phyloP scores from a whole-genome alignment of 805 yeast species.

The Dipodascus albidus region DNA sequence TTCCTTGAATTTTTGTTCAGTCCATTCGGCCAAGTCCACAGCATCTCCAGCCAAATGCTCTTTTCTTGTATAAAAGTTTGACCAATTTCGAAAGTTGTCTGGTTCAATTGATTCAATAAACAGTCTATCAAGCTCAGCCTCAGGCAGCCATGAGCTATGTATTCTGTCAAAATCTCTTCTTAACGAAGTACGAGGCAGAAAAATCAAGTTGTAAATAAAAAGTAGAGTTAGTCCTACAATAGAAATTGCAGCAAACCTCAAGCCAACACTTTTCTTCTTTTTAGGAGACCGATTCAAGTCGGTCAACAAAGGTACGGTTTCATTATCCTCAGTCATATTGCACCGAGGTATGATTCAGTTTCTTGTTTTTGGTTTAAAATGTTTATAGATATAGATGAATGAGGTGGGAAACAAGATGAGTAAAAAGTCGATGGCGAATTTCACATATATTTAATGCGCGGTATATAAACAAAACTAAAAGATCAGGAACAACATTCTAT shows the following conservation, averaged over 20 bases:
- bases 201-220: slow-evolving; percentile 50
- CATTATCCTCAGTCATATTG: background rate
- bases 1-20: slow-evolving; percentile 43
- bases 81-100: slow-evolving; percentile 38
- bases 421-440: background rate
- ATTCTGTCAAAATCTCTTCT: slow-evolving; percentile 70
- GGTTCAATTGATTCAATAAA: slow-evolving; percentile 34
- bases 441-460: background rate
- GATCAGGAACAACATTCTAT: too few relatives aligned
- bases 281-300: background rate
- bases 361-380: too few relatives aligned
- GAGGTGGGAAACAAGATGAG: background rate
- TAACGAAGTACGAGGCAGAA: slow-evolving; percentile 75
- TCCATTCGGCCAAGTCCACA: slow-evolving; percentile 37
- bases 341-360: too few relatives aligned
- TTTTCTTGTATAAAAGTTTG: slow-evolving; percentile 37
- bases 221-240: slow-evolving; percentile 40
- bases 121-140: slow-evolving; percentile 56
- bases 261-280: slow-evolving; percentile 27
- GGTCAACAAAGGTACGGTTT: background rate
- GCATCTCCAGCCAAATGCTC: slow-evolving; percentile 45
- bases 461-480: too few relatives aligned
- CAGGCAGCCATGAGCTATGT: slow-evolving; percentile 54
- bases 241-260: slow-evolving; percentile 26
- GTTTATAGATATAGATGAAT: too few relatives aligned